Evolutionary conservation across 2,329 filamentous ascomycete species (phyloP).

Genomic region (Didymellaceae sp.): DNA sequence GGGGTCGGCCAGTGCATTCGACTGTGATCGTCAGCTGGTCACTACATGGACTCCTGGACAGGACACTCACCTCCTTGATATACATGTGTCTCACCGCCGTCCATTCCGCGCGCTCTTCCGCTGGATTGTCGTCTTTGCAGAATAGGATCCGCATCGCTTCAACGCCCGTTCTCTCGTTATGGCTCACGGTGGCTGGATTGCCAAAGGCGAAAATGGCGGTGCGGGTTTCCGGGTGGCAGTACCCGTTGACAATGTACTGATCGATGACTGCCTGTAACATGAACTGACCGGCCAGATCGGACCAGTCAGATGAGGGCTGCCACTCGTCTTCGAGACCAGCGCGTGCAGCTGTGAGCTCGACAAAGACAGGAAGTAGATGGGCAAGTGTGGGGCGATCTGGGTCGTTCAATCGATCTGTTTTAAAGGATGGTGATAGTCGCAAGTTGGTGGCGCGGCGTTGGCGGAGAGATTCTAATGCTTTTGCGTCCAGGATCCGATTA

Average conservation of each 20-base stretch:
- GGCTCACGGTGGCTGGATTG: conserved; percentile 34
- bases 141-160: conserved; percentile 46
- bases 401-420: conserved; percentile 36
- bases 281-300: conserved; percentile 55
- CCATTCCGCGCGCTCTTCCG: conserved; percentile 47
- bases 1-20: not conserved
- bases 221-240: conserved; percentile 45
- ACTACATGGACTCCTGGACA: not conserved
- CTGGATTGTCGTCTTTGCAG: conserved; percentile 37
- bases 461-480: conserved; percentile 17
- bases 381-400: conserved; percentile 45
- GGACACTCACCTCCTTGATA: conserved; percentile 33
- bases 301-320: conserved; percentile 50
- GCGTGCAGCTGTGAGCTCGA: conserved; percentile 57
- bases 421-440: conserved; percentile 30
- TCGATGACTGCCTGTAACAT: conserved; percentile 60
- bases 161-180: conserved; percentile 36
- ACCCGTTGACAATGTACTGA: conserved; percentile 52
- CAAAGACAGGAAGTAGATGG: conserved; percentile 57
- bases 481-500: not conserved
- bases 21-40: conserved; percentile 9
- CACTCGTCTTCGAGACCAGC: conserved; percentile 40
- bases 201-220: conserved; percentile 57
- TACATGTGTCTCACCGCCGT: conserved; percentile 43
- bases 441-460: conserved; percentile 33